Percentiles rank a stretch among this genome's conserved stretches.
Evolutionary conservation across 257 asterid species (phyloP).

Genomic region (Petunia axillaris): DNA sequence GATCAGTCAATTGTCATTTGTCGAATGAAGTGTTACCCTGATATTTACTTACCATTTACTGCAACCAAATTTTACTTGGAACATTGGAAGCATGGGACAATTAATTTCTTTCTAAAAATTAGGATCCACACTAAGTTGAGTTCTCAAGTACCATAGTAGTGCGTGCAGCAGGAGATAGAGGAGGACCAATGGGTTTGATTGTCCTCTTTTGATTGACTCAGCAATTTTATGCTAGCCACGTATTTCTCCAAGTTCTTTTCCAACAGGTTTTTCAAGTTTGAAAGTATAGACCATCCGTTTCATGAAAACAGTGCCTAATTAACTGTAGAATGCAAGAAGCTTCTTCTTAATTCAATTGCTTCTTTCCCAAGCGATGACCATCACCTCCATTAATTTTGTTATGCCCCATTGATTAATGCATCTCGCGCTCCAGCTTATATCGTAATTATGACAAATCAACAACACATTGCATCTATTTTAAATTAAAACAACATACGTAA

Average conservation of each 20-base stretch:
- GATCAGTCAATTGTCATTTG: too few species aligned
- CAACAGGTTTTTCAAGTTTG: not conserved
- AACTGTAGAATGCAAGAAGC: not conserved
- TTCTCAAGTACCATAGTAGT: not conserved
- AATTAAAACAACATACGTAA: not conserved
- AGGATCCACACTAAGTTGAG: not conserved
- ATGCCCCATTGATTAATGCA: not conserved
- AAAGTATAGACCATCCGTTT: not conserved
- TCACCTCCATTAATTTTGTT: not conserved
- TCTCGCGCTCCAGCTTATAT: not conserved
- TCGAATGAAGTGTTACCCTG: too few species aligned
- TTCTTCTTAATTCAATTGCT: slow-evolving; percentile 9
- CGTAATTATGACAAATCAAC: not conserved
- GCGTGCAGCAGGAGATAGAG: not conserved
- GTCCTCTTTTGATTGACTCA: slow-evolving; percentile 23
- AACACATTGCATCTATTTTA: not conserved
- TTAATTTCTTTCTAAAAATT: not conserved
- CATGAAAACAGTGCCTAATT: not conserved
- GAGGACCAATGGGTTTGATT: not conserved
- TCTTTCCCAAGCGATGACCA: not conserved
- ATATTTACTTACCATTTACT: too few species aligned
- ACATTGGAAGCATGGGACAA: too few species aligned
- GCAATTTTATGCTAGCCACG: slow-evolving; percentile 14
- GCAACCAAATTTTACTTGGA: not conserved
- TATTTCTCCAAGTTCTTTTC: not conserved